phyloP scores from a whole-genome alignment of 202 grass and related monocot species.

The Tripidium arundinaceum region DNA sequence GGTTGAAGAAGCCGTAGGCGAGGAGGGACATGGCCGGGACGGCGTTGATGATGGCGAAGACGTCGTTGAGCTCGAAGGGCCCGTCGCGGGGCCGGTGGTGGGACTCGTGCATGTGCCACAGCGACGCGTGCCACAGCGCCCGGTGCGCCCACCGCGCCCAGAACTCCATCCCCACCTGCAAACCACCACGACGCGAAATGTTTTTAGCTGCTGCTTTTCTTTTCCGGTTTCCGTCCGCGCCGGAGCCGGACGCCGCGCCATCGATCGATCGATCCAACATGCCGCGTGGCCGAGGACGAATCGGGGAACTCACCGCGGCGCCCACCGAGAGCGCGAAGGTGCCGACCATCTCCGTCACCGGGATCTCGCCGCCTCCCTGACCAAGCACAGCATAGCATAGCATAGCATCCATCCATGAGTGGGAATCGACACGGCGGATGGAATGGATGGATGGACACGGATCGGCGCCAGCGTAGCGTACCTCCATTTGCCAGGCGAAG shows the following conservation, averaged over 20 bases:
- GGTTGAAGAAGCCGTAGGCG: slow-evolving; percentile 82
- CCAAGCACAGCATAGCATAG: too few relatives aligned
- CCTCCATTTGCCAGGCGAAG: slow-evolving; percentile 27
- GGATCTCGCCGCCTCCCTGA: slow-evolving; percentile 80
- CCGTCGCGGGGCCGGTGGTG: slow-evolving; percentile 90
- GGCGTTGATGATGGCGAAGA: slow-evolving; percentile 91
- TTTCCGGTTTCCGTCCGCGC: too few relatives aligned
- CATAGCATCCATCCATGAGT: background rate
- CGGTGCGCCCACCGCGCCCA: slow-evolving; percentile 96
- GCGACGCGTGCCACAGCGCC: slow-evolving; percentile 89
- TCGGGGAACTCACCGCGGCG: slow-evolving; percentile 53
- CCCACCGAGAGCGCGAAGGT: slow-evolving; percentile 91
- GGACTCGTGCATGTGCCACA: slow-evolving; percentile 96
- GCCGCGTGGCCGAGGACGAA: too few relatives aligned
- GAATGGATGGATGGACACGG: too few relatives aligned
- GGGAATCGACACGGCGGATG: too few relatives aligned
- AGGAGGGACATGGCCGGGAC: slow-evolving; percentile 80
- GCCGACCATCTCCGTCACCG: slow-evolving; percentile 80
- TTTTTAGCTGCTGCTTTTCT: too few relatives aligned
- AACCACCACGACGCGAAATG: background rate
- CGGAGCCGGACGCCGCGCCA: too few relatives aligned
- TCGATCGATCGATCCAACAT: too few relatives aligned
- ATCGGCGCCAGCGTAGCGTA: too few relatives aligned
- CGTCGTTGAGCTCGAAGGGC: slow-evolving; percentile 97
- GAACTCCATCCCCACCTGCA: slow-evolving; percentile 94